Evolutionary conservation across 352 stramenopile genomes (phyloP), one percentile per base, ranked within the genome.

Genomic region (Globisporangium viniferum): DNA sequence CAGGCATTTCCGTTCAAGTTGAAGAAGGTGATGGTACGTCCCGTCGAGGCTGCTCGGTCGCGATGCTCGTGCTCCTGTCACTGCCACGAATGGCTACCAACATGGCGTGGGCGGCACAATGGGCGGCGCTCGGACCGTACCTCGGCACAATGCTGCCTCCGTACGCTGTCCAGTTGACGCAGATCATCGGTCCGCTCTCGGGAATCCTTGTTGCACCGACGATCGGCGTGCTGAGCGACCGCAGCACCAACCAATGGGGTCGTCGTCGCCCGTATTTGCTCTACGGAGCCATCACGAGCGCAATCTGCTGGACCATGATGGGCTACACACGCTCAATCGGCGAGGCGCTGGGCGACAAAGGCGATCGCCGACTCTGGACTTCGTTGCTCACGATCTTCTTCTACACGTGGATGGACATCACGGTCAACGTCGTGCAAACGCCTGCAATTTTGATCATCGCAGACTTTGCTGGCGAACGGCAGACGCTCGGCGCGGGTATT

Each of bases 331-430:
- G 74, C 22, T 68, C 88, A n/a, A 72, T 94, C 22, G 86, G 84
- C n/a, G 73, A 84, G 12, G 29, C 79, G 3, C 73, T 92, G 12
- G 86, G 86, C 29, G 84, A 94, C 61, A 71, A 71, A 0, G 79
- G 73, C 1, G 68, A 81, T 10, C 33, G 39, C 33, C 81, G 82
- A 18, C 69, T 73, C n/a, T 90, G 75, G 70, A 92, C 83, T 6
- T 76, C 80, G 7, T 66, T 77, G 44, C 70, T 94, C 60, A 88
- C 79, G 22, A 77, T 94, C 35, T 18, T 91, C 31, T 91, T 91
- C 69, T 94, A 94, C 72, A 84, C 82, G 29, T 94, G 82, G 84
- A 94, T 93, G 82, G 86, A 94, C 59, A 76, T 93, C 53, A 94
- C 84, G 0, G 81, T 92, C 35, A 94, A 94, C 69, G 75, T 92